Percentiles rank a stretch among this genome's conserved stretches.
phyloP scores from a whole-genome alignment of 2,329 filamentous ascomycete species.

The Catunica adiposa region DNA sequence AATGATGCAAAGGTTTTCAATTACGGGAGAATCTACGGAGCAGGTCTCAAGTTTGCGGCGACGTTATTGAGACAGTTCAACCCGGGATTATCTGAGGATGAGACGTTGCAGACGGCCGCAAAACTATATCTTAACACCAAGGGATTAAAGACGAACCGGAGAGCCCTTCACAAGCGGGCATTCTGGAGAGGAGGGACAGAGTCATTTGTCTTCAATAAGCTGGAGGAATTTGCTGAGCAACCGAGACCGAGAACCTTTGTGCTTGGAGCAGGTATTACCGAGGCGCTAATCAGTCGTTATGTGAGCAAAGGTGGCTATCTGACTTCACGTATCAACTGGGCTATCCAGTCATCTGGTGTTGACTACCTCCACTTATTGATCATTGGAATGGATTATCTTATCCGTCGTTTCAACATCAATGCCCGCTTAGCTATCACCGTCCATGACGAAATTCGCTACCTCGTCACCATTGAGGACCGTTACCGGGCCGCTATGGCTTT shows the following conservation, averaged over 20 bases:
- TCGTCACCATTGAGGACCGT: constrained; percentile 70
- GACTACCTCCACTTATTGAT: constrained; percentile 94
- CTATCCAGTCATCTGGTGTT: constrained; percentile 91
- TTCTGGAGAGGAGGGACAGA: constrained; percentile 97
- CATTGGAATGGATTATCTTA: constrained; percentile 85
- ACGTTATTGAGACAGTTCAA: constrained; percentile 90
- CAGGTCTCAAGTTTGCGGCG: constrained; percentile 81
- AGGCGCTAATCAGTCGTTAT: constrained; percentile 77
- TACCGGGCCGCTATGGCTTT: constrained; percentile 85
- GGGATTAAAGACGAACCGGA: constrained; percentile 67
- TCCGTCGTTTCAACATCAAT: constrained; percentile 65
- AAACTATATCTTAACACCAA: constrained; percentile 83
- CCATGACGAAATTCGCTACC: constrained; percentile 91
- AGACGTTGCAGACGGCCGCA: constrained; percentile 60
- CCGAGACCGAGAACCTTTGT: constrained; percentile 81
- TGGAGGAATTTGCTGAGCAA: constrained; percentile 95
- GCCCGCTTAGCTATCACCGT: constrained; percentile 85
- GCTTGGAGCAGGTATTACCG: constrained; percentile 85
- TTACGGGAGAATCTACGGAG: constrained; percentile 97
- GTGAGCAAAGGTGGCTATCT: constrained; percentile 84
- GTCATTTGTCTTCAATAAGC: constrained; percentile 93
- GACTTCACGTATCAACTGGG: constrained; percentile 96
- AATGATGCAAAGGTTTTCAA: constrained; percentile 98
- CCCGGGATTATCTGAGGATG: constrained; percentile 57
- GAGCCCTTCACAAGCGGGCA: constrained; percentile 49